phyloP scores from a whole-genome alignment of 2,329 filamentous ascomycete species.

The Blastomyces parvus region DNA sequence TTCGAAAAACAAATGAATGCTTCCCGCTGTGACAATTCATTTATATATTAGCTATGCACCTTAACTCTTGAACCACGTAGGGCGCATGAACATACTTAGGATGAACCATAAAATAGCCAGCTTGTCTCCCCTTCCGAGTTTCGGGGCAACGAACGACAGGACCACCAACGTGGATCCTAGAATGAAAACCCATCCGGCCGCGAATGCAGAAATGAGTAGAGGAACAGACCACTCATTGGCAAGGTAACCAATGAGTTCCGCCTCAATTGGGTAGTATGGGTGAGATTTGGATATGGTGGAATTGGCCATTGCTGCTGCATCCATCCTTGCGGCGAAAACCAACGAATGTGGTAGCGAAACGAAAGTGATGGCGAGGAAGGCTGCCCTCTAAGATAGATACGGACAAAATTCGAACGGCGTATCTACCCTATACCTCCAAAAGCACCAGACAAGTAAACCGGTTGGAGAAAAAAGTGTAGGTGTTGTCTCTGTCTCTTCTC shows the following conservation, averaged over 20 bases:
- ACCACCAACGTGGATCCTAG: constrained; percentile 49
- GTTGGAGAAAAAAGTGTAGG: background rate
- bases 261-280: constrained; percentile 62
- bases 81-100: constrained; percentile 47
- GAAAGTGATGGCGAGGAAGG: background rate
- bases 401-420: background rate
- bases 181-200: constrained; percentile 46
- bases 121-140: constrained; percentile 46
- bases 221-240: constrained; percentile 55
- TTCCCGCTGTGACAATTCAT: constrained; percentile 28
- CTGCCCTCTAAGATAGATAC: background rate
- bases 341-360: background rate
- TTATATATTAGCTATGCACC: background rate
- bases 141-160: constrained; percentile 45
- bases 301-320: constrained; percentile 13
- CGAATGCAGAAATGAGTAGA: constrained; percentile 52
- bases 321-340: background rate
- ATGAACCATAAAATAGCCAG: constrained; percentile 64
- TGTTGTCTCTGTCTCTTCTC: background rate
- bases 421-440: background rate
- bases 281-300: constrained; percentile 34
- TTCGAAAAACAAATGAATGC: constrained; percentile 71
- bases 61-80: background rate
- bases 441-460: background rate
- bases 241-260: constrained; percentile 53